Conservation (phyloP, 148 eudicot species). For the Silene latifolia region DNA sequence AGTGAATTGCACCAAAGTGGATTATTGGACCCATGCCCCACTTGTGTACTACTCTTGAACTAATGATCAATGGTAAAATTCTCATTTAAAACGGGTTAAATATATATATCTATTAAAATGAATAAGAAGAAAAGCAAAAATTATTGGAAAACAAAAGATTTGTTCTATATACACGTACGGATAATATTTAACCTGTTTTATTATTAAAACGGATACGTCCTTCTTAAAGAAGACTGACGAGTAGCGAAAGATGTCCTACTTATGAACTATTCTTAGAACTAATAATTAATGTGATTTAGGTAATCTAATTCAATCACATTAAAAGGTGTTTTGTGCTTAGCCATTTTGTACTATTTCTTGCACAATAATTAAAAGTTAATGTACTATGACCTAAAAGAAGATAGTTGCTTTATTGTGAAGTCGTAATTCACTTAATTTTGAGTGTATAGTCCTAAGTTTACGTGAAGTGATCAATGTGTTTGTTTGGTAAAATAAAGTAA, state of each 20-base stretch:
- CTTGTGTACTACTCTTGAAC: slow-evolving; percentile 18
- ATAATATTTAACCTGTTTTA: too few species aligned
- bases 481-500: background rate
- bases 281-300: slow-evolving; percentile 19
- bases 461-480: background rate
- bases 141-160: too few species aligned
- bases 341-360: slow-evolving; percentile 7
- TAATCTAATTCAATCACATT: slow-evolving; percentile 29
- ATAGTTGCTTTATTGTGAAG: background rate
- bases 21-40: slow-evolving; percentile 32
- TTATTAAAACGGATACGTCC: too few species aligned
- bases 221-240: too few species aligned
- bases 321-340: slow-evolving; percentile 22
- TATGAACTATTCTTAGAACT: slow-evolving; percentile 18
- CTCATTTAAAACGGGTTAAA: too few species aligned
- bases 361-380: background rate
- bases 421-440: background rate
- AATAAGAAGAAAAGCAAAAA: too few species aligned
- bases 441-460: background rate
- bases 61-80: background rate
- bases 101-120: too few species aligned
- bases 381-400: background rate
- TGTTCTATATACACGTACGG: too few species aligned
- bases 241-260: slow-evolving; percentile 2
- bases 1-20: slow-evolving; percentile 31